Conservation (phyloP, 805 yeast species). For the Wickerhamiella domercqiae region DNA sequence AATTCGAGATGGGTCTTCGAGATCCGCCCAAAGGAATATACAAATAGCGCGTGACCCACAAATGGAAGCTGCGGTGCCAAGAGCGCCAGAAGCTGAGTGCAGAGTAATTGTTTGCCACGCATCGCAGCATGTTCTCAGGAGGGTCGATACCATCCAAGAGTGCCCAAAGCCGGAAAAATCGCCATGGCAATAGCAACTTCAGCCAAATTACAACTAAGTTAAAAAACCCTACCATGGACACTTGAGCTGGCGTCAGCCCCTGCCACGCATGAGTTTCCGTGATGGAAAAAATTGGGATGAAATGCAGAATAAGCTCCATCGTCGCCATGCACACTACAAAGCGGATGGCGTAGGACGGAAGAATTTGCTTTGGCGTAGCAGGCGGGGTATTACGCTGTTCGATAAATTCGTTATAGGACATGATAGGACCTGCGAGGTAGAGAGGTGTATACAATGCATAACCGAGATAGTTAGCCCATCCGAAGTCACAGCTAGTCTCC, state of each 20-base stretch:
- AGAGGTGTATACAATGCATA: constrained; percentile 77
- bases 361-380: constrained; percentile 13
- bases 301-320: constrained; percentile 84
- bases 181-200: constrained; percentile 87
- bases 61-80: constrained; percentile 91
- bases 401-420: constrained; percentile 84
- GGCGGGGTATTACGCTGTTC: constrained; percentile 27
- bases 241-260: constrained; percentile 78
- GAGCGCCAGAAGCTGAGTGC: constrained; percentile 97
- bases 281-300: constrained; percentile 83
- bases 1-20: constrained; percentile 51
- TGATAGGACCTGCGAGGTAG: constrained; percentile 86
- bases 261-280: constrained; percentile 82
- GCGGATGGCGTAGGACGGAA: constrained; percentile 47
- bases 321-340: constrained; percentile 58
- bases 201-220: constrained; percentile 87
- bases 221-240: constrained; percentile 86
- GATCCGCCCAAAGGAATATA: constrained; percentile 88
- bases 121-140: constrained; percentile 94
- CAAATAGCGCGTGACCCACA: constrained; percentile 78
- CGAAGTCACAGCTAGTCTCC: constrained; percentile 39
- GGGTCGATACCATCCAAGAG: constrained; percentile 86
- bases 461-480: constrained; percentile 49
- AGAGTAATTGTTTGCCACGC: constrained; percentile 86
- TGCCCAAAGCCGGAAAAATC: constrained; percentile 87